These are phyloP conservation scores for Podosphaera leucotricha DNA, from an alignment of 2,329 filamentous ascomycete genomes.

Conservation along the genomic window DNA sequence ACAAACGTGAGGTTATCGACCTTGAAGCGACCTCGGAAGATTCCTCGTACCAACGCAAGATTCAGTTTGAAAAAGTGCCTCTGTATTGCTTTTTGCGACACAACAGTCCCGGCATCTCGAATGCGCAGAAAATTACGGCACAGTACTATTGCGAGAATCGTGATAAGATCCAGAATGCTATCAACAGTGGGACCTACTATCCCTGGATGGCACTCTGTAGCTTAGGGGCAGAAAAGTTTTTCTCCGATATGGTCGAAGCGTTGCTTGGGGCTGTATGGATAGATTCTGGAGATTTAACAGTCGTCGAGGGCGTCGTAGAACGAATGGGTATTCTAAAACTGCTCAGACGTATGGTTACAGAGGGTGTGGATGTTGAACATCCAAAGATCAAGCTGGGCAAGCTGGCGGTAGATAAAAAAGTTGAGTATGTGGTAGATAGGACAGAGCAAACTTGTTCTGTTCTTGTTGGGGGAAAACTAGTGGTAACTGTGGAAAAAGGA, in stretches of 20 bases:
- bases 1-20: constrained; percentile 16
- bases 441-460: constrained; percentile 23
- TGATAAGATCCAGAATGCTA: constrained; percentile 22
- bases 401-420: constrained; percentile 25
- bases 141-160: constrained; percentile 19
- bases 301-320: constrained; percentile 36
- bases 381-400: constrained; percentile 46
- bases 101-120: constrained; percentile 23
- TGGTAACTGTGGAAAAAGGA: constrained; percentile 24
- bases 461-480: constrained; percentile 22
- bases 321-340: constrained; percentile 40
- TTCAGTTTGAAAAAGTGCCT: constrained; percentile 3
- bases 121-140: constrained; percentile 18
- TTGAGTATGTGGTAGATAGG: constrained; percentile 26
- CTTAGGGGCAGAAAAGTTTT: constrained; percentile 49
- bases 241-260: constrained; percentile 64
- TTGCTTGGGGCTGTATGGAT: constrained; percentile 65
- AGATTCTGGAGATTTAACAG: constrained; percentile 41
- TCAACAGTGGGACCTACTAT: constrained; percentile 31
- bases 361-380: constrained; percentile 30
- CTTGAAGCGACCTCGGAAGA: background rate
- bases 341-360: constrained; percentile 35
- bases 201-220: constrained; percentile 54
- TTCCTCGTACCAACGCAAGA: background rate
- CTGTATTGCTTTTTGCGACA: constrained; percentile 52